Evolutionary conservation across 192 early-diverging fungal genomes (phyloP).

Genomic region (Phycomyces blakesleeanus): DNA sequence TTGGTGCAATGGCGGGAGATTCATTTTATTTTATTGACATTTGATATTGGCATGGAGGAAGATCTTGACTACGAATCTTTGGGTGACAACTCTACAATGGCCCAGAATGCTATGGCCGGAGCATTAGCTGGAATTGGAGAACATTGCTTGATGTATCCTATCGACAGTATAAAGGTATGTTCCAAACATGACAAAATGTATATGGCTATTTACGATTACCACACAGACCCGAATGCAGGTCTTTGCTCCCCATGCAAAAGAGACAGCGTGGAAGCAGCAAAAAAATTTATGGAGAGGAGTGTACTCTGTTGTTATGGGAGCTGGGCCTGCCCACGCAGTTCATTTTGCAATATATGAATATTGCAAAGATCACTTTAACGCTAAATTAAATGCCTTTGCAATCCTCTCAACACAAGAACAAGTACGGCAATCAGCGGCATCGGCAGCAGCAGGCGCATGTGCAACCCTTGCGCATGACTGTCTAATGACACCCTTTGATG

Average conservation of each 20-base stretch:
- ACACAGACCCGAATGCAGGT: slow-evolving; percentile 92
- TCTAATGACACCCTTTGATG: slow-evolving; percentile 97
- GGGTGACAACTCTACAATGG: slow-evolving; percentile 74
- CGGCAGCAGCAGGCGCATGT: slow-evolving; percentile 80
- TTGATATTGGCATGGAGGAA: slow-evolving; percentile 12
- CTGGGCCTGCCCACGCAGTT: slow-evolving; percentile 93
- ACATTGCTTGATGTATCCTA: slow-evolving; percentile 92
- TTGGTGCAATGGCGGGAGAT: too few relatives aligned
- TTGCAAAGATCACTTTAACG: slow-evolving; percentile 75
- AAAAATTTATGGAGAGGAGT: slow-evolving; percentile 89
- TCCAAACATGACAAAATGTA: background rate
- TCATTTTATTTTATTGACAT: too few relatives aligned
- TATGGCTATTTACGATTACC: background rate
- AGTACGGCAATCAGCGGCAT: slow-evolving; percentile 27
- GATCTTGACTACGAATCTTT: slow-evolving; percentile 93
- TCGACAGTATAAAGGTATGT: slow-evolving; percentile 91
- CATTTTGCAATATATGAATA: slow-evolving; percentile 95
- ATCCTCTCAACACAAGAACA: slow-evolving; percentile 29
- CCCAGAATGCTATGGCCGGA: slow-evolving; percentile 84
- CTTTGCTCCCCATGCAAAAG: slow-evolving; percentile 25
- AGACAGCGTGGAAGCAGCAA: background rate
- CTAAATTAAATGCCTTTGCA: slow-evolving; percentile 47
- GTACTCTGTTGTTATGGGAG: slow-evolving; percentile 86
- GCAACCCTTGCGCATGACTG: slow-evolving; percentile 87
- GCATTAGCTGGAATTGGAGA: slow-evolving; percentile 97